Conservation (phyloP, 139 green algal species). For the Trebouxia sp. region DNA sequence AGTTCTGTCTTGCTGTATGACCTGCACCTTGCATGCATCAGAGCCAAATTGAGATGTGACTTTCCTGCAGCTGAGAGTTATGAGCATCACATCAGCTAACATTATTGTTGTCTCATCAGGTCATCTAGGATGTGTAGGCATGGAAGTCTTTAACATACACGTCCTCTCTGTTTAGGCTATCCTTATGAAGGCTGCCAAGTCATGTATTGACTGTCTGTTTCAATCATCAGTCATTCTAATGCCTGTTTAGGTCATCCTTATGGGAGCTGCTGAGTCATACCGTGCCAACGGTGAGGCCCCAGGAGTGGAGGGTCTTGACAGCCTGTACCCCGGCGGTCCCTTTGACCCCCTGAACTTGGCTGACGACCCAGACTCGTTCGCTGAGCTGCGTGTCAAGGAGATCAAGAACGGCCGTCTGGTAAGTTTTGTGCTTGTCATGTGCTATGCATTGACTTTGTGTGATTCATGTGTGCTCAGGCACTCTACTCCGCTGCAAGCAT, state of each 20-base stretch:
- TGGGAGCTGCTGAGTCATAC: constrained; percentile 83
- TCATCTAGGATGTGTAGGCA: too few species aligned
- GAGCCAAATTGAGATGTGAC: too few species aligned
- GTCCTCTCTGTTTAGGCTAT: background rate
- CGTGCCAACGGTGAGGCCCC: constrained; percentile 63
- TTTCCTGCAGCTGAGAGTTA: too few species aligned
- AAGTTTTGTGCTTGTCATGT: background rate
- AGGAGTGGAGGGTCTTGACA: constrained; percentile 38
- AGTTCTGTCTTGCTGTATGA: background rate
- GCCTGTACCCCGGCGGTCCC: constrained; percentile 60
- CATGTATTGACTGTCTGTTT: background rate
- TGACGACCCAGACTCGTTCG: constrained; percentile 92
- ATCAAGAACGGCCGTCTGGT: constrained; percentile 89
- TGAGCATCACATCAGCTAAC: too few species aligned
- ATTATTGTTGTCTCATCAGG: too few species aligned
- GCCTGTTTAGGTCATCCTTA: constrained; percentile 57
- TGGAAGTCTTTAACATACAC: too few species aligned
- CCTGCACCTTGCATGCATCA: background rate
- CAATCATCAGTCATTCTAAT: background rate
- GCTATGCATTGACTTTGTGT: too few species aligned
- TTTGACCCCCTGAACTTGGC: constrained; percentile 93
- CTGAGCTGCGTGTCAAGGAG: constrained; percentile 90
- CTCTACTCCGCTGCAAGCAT: background rate
- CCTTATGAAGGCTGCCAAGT: background rate
- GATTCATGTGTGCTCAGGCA: background rate